Base-by-base conservation (phyloP, 306 rosid genomes). In the Cercis canadensis region DNA sequence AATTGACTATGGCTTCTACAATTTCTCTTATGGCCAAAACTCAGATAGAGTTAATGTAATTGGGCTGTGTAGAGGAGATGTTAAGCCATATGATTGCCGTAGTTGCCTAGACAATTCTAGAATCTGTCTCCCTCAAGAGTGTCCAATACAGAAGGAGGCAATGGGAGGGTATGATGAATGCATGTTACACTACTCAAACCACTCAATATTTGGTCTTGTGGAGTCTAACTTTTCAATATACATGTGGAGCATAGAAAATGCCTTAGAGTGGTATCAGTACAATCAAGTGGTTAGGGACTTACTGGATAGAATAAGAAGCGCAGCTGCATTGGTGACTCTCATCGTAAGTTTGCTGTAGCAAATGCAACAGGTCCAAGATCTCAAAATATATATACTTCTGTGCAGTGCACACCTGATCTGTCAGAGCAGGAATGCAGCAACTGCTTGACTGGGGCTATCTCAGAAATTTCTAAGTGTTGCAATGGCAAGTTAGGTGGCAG, bases 1-100 rank as follows among this genome's bases (percentile, higher is more conserved):
- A n/a, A 40, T 17, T 13, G 17, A 65, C n/a, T 62, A 80, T 17
- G 80, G 77, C 52, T 84, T 81, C 61, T 72, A 70, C 75, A 74
- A 70, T 34, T 37, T 70, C 36, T 62, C 85, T 40, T 46, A 41
- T 1, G 87, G 84, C 24, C 11, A 58, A 37, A 39, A 51, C 69
- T 33, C 83, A 11, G 69, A 80, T 17, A 24, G n/a, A 49, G 84
- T 78, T 16, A 68, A 74, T 10, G 81, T 80, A 14, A 40, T 51
- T 1, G 84, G 70, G 0, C 80, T 78, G 6, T 87, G 89, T 67
- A 55, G 87, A 63, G 89, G 84, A 15, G 89, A 85, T 50, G 16
- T 82, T 21, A 17, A n/a, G 5, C 56, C 65, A 2, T 73, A 29
- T 2, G 13, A 3, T 0, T 85, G 92, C 59, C 73, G 67, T 3